These are phyloP conservation scores for Botrytis galanthina DNA, from an alignment of 2,329 filamentous ascomycete species.

Conservation along the genomic window DNA sequence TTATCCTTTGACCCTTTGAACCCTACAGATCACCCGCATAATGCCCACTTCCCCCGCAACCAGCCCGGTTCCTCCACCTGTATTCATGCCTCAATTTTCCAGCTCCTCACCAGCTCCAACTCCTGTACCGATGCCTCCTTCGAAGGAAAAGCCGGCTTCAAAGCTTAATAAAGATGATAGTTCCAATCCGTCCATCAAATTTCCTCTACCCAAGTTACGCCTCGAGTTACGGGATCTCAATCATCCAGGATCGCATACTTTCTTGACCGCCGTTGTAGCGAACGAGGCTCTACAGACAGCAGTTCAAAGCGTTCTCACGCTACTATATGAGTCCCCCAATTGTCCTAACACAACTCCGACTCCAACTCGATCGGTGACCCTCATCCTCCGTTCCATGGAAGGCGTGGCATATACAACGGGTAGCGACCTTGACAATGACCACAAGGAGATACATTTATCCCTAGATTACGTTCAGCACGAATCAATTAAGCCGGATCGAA, in stretches of 20 bases:
- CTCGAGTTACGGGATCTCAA: constrained; percentile 58
- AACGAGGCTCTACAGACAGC: constrained; percentile 59
- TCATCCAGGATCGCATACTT: constrained; percentile 61
- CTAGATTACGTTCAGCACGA: constrained; percentile 64
- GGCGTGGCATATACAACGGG: constrained; percentile 91
- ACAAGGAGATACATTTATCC: constrained; percentile 92
- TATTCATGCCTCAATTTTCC: constrained; percentile 33
- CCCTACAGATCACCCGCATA: constrained; percentile 13
- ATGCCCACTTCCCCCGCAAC: constrained; percentile 27
- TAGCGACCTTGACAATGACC: constrained; percentile 72
- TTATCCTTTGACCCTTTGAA: neutral
- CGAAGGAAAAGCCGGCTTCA: constrained; percentile 10
- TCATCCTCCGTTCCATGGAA: constrained; percentile 74
- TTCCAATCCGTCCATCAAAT: constrained; percentile 30
- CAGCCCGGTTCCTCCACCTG: constrained; percentile 26
- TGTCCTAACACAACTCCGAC: constrained; percentile 45
- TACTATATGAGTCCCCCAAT: constrained; percentile 62
- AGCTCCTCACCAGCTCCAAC: constrained; percentile 18
- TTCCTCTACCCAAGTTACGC: constrained; percentile 54
- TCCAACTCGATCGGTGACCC: constrained; percentile 79
- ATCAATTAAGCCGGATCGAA: constrained; percentile 43
- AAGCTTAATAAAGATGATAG: constrained; percentile 1
- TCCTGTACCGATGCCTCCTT: constrained; percentile 24
- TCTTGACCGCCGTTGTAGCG: constrained; percentile 65
- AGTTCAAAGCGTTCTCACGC: constrained; percentile 64